Evolutionary conservation across 164 flowering plant genomes (phyloP).

Genomic region (Vitis rupestris): DNA sequence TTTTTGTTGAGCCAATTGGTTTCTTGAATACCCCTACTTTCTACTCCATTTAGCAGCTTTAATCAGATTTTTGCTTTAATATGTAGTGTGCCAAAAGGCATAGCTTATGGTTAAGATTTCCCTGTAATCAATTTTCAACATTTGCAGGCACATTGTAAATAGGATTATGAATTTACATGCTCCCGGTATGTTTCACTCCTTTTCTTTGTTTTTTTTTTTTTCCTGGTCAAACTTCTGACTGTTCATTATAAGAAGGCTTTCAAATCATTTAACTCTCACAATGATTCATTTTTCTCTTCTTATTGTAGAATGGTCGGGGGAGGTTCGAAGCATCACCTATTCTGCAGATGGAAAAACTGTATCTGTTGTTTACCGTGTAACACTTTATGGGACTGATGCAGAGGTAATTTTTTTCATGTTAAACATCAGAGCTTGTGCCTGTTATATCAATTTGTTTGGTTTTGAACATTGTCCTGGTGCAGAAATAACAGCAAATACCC

Average conservation of each 20-base stretch:
- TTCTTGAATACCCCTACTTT: too few relatives aligned
- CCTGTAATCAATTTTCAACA: background rate
- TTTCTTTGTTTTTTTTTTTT: background rate
- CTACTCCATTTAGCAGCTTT: too few relatives aligned
- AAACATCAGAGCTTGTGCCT: too few relatives aligned
- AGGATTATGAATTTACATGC: slow-evolving; percentile 89
- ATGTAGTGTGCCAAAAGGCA: too few relatives aligned
- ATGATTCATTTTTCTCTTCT: slow-evolving; percentile 1
- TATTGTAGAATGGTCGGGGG: slow-evolving; percentile 91
- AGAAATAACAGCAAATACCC: too few relatives aligned
- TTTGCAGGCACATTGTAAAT: slow-evolving; percentile 82
- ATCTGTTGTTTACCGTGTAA: slow-evolving; percentile 87
- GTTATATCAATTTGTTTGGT: too few relatives aligned
- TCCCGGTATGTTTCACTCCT: slow-evolving; percentile 49
- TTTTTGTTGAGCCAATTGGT: too few relatives aligned
- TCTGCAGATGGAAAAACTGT: slow-evolving; percentile 85
- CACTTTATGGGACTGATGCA: slow-evolving; percentile 78
- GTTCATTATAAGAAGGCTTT: background rate
- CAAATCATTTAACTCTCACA: background rate
- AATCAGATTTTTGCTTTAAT: too few relatives aligned
- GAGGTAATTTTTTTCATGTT: too few relatives aligned
- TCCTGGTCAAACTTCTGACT: background rate
- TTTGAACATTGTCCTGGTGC: too few relatives aligned
- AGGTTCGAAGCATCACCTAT: slow-evolving; percentile 72
- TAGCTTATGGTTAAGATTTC: too few relatives aligned